Base-by-base conservation (phyloP, 2,329 filamentous ascomycete genomes). In the Salinomyces thailandicus region DNA sequence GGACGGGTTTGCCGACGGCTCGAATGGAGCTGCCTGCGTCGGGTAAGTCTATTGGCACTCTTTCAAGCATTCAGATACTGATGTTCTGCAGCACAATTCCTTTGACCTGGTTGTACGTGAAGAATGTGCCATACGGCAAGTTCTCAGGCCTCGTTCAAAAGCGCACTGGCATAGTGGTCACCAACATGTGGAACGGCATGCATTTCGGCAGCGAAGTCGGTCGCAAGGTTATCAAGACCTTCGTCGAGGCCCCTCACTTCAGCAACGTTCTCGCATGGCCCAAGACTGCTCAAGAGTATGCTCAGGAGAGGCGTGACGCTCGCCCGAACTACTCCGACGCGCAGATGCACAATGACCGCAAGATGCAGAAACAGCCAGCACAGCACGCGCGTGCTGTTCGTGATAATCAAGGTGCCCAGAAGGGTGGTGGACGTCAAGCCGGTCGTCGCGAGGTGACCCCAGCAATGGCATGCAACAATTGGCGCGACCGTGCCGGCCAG, bases 111-210 rank as follows among this genome's bases (percentile, higher is more conserved):
- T 32, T 48, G 16, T 56, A 43, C 33, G 41, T 54, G 35, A 57
- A 57, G 37, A 49, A 57, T 31, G 48, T 54, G 9, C 31, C 42
- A 2, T 56, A 48, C 35, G 37, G 36, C 7, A 41, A 44, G 13
- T 53, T 57, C 43, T 44, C 24, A 8, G 37, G 50, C 39, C 22
- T 26, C n/a, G 22, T n/a, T 26, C 48, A 50, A 31, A 36, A 35
- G 5, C 37, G 42, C 31, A 52, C 46, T 17, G 41, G 41, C 6
- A 41, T 49, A 29, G 39, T 45, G 5, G 46, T 55, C 14, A 44
- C 41, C 5, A 55, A 57, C 43, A 57, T 56, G 54, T 57, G 54
- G 54, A 54, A 54, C 33, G 52, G 52, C 18, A 55, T 55, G 53
- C 42, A 49, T 22, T 50, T 54, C 31, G 38, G 47, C 12, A 36